Evolutionary conservation across 1,284 basidiomycete genomes (phyloP).

Genomic region (Anthracocystis panici-leucophaei): DNA sequence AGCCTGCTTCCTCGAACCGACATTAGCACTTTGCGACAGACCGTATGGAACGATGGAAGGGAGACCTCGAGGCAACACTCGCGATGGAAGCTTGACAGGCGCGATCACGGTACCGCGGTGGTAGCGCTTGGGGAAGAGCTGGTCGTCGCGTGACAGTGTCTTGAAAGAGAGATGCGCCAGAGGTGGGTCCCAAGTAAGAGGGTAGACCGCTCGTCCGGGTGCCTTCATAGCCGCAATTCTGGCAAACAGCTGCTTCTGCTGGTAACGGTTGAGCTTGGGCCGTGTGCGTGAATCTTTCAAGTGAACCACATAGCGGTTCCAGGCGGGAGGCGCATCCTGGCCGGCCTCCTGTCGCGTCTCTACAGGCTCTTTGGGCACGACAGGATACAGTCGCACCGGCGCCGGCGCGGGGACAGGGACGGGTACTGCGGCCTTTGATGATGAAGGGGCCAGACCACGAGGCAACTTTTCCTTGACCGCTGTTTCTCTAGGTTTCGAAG

Average conservation of each 20-base stretch:
- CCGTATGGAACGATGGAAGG: constrained; percentile 22
- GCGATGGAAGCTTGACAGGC: constrained; percentile 50
- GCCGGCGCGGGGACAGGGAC: constrained; percentile 11
- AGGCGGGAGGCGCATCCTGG: constrained; percentile 55
- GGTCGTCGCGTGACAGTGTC: constrained; percentile 60
- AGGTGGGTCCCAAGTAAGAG: constrained; percentile 62
- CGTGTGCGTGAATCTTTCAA: constrained; percentile 29
- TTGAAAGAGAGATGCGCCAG: constrained; percentile 47
- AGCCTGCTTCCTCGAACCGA: constrained; percentile 40
- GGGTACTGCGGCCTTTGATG: constrained; percentile 6
- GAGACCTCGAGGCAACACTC: constrained; percentile 37
- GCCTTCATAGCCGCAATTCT: constrained; percentile 42
- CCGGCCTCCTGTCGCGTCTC: constrained; percentile 46
- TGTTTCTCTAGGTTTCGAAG: constrained; percentile 10
- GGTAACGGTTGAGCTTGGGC: constrained; percentile 39
- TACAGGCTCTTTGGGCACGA: constrained; percentile 41
- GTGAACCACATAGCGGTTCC: constrained; percentile 56
- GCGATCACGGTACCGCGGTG: constrained; percentile 56
- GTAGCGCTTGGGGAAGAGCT: constrained; percentile 62
- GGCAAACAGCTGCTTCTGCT: constrained; percentile 44
- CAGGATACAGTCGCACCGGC: constrained; percentile 25
- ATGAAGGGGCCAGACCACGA: constrained; percentile 1
- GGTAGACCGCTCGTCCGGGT: constrained; percentile 37
- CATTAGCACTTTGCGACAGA: constrained; percentile 5
- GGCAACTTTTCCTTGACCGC: constrained; percentile 10